Base-by-base conservation (phyloP, 331 rosid genomes). In the Dryas integrifolia region DNA sequence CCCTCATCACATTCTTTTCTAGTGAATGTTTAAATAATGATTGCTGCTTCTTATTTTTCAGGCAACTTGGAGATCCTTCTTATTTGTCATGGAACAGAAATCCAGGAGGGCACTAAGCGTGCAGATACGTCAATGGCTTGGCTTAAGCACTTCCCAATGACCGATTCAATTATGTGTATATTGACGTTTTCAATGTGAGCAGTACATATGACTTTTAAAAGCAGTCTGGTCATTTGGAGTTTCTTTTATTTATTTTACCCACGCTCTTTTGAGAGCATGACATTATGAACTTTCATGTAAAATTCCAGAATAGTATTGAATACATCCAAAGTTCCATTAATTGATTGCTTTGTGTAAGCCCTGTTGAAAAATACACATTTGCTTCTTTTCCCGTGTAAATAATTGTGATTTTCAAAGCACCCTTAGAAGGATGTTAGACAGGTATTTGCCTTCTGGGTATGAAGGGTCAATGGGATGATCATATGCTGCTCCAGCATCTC, bases 11-110 rank as follows among this genome's bases (percentile, higher is more conserved):
- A 1, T 30, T 30, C 35, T 30, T 30, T 30, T 30, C 35, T 30
- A 30, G 35, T 30, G 35, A 30, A 14, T 50, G 5, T 6, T 69
- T 5, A 39, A 39, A 62, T 30, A 62, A 38, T 39, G 24, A 49
- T 38, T 58, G 5, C 9, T 13, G 38, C 18, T 61, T 68, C 44
- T 75, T 11, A 77, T 39, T 47, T 56, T 48, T 58, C 86, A 94
- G 98, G 92, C 90, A 83, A 88, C 98, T 94, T 70, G 98, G 98
- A 61, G 98, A 94, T 76, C 97, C 98, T 1, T 81, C 97, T 1
- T 94, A 91, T 72, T 79, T 94, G 82, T 94, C 98, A 26, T 94
- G 98, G 98, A 94, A 91, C 79, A 86, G 91, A 80, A 86, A 72
- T 72, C 96, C 97, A 0, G 88, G 89, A 46, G 97, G 97, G 58